Evolutionary conservation across 1,284 basidiomycete species (phyloP), one percentile per base, ranked within the genome.

Genomic region (Boletus calvinii): DNA sequence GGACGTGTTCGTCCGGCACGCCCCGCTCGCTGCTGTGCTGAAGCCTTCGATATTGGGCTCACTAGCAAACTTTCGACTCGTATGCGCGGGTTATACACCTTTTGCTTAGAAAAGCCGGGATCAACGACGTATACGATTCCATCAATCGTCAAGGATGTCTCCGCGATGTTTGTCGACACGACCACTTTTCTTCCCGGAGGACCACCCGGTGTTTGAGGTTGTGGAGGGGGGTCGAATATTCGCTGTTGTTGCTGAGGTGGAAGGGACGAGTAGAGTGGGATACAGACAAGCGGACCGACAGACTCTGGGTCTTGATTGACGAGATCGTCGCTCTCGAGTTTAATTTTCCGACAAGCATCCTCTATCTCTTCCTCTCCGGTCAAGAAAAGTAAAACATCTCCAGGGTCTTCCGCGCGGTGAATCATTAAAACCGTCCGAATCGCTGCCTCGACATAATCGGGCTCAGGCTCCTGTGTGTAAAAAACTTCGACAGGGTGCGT

Each of bases 301-400:
- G 85, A 77, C 42, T 85, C 82, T n/a, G 83, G 77, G 54, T 86
- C 83, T 57, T 85, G 80, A 59, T 81, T 82, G 24, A 79, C 56
- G 1, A 95, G 74, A 52, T 94, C 87, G 54, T 95, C 93, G 0
- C 6, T 8, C 7, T 26, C 26, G 26, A 37, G 73, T 62, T 91
- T 90, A 67, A 98, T 96, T 71, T 97, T 96, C 32, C 91, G 77
- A 68, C 96, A 98, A 0, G 94, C 88, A 61, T 98, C 95, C 66
- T 99, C 96, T 59, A 99, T 99, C 73, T 99, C 97, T 65, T 98
- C 96, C 69, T 98, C 95, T 70, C 96, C 96, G 0, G 97, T 98
- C 58, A 99, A 74, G 84, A 99, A 99, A 5, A 99, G 75, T 1
- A 99, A 75, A 35, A 99, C 83, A 66, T 99, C 96, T 2, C 96